Evolutionary conservation across 805 yeast genomes (phyloP).

Genomic region (Wickerhamomyces xylosicus): DNA sequence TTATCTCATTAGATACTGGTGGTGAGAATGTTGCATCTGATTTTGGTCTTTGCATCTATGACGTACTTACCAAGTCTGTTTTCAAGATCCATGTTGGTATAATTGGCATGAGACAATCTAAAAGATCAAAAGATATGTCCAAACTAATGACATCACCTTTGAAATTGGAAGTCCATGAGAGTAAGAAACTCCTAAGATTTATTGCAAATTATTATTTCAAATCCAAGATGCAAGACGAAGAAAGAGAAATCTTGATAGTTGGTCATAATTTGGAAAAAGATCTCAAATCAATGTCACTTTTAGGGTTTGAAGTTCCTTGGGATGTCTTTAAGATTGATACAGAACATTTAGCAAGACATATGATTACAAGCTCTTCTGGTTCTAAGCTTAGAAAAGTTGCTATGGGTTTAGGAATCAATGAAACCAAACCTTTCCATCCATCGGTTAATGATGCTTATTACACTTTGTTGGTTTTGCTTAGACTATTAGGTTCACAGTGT

Average conservation of each 20-base stretch:
- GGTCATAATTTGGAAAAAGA: slow-evolving; percentile 11
- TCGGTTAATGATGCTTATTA: slow-evolving; percentile 11
- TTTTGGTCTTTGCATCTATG: slow-evolving; percentile 9
- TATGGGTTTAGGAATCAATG: slow-evolving; percentile 1
- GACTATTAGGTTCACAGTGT: slow-evolving; percentile 3
- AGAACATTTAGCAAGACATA: slow-evolving; percentile 2
- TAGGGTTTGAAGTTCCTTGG: slow-evolving; percentile 1
- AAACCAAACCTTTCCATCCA: slow-evolving; percentile 9
- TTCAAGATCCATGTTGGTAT: slow-evolving; percentile 9
- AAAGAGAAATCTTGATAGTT: slow-evolving; percentile 5
- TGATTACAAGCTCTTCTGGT: background rate
- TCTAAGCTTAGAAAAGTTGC: slow-evolving; percentile 4
- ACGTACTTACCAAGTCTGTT: slow-evolving; percentile 3
- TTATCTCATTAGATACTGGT: slow-evolving; percentile 8
- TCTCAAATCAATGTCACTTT: slow-evolving; percentile 1
- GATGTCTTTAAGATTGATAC: slow-evolving; percentile 5
- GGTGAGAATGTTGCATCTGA: slow-evolving; percentile 5
- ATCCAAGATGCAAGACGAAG: background rate
- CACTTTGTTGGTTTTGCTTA: slow-evolving; percentile 7
- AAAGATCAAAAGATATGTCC: background rate
- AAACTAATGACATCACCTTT: slow-evolving; percentile 5
- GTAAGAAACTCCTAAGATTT: background rate
- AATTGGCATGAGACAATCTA: slow-evolving; percentile 3
- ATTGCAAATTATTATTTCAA: slow-evolving; percentile 3
- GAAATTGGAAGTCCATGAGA: background rate